Percentiles rank a stretch among this genome's conserved stretches.
phyloP scores from a whole-genome alignment of 495 filamentous ascomycete genomes.

The Tuber aestivum region DNA sequence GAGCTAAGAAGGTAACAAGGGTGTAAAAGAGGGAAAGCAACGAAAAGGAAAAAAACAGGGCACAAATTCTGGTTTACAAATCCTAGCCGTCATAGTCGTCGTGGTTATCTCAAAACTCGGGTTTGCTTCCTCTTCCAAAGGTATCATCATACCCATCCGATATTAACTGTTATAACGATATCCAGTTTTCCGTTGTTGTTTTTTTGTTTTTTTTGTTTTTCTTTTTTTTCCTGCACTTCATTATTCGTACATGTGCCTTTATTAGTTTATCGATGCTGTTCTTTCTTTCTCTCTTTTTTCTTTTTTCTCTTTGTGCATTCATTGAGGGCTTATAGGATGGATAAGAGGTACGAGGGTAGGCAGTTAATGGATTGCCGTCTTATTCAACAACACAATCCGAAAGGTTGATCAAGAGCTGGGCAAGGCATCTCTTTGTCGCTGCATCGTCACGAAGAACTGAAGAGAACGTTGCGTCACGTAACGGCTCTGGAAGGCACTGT shows the following conservation, averaged over 20 bases:
- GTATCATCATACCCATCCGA: neutral
- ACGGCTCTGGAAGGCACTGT: slow-evolving; percentile 92
- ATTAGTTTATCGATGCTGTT: neutral
- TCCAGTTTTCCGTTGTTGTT: neutral
- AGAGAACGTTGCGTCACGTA: slow-evolving; percentile 94
- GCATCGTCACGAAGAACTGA: slow-evolving; percentile 94
- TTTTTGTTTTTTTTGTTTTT: neutral
- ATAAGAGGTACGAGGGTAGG: neutral
- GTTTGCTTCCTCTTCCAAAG: neutral
- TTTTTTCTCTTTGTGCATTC: neutral
- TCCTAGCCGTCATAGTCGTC: neutral
- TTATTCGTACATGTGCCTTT: neutral
- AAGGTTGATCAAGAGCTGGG: slow-evolving; percentile 92
- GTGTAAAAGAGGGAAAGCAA: slow-evolving; percentile 1
- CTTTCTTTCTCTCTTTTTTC: too few species aligned
- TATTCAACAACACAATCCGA: slow-evolving; percentile 80
- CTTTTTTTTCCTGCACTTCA: neutral
- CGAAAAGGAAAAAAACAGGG: neutral
- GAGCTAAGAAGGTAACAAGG: neutral
- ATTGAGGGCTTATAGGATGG: neutral
- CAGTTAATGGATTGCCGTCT: neutral
- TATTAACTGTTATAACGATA: neutral
- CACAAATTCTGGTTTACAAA: neutral
- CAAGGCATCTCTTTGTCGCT: slow-evolving; percentile 94
- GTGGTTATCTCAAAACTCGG: neutral